Conservation (phyloP, 192 early-diverging fungal genomes). For the Martensiomyces pterosporus region DNA sequence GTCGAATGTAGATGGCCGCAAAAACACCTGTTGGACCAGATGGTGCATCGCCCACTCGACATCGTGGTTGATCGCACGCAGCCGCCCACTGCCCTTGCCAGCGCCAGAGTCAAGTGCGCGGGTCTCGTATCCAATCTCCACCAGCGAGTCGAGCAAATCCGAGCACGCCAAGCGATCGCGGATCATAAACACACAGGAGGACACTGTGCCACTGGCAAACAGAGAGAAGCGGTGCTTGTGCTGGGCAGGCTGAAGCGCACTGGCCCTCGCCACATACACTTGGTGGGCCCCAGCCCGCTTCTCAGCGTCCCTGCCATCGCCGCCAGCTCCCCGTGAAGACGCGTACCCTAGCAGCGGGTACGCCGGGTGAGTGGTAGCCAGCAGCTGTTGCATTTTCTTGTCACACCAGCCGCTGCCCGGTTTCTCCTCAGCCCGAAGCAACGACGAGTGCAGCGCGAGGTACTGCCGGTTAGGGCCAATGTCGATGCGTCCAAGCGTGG, state of each 20-base stretch:
- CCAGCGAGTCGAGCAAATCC: slow-evolving; percentile 46
- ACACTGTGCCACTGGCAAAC: slow-evolving; percentile 3
- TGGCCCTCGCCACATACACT: background rate
- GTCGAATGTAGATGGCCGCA: slow-evolving; percentile 29
- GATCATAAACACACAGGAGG: slow-evolving; percentile 47
- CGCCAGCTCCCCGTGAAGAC: slow-evolving; percentile 1
- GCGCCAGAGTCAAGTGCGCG: slow-evolving; percentile 30
- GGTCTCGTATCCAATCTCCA: slow-evolving; percentile 49
- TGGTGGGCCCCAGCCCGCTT: background rate
- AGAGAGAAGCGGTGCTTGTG: background rate
- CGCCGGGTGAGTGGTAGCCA: slow-evolving; percentile 2
- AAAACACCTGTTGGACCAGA: slow-evolving; percentile 47
- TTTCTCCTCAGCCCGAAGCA: slow-evolving; percentile 8
- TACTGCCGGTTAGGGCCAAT: slow-evolving; percentile 50
- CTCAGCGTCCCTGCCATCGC: background rate
- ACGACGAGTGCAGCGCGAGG: slow-evolving; percentile 37
- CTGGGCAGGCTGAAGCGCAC: slow-evolving; percentile 6
- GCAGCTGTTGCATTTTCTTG: slow-evolving; percentile 5
- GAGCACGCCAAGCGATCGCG: slow-evolving; percentile 51
- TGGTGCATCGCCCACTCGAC: slow-evolving; percentile 56
- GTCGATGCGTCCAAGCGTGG: slow-evolving; percentile 42
- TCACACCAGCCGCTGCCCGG: slow-evolving; percentile 1
- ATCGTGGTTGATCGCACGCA: slow-evolving; percentile 51
- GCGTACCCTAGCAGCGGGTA: slow-evolving; percentile 3
- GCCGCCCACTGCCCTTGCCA: slow-evolving; percentile 28